Base-by-base conservation (phyloP, 73 alveolate species). In the Paramecium primaurelia region DNA sequence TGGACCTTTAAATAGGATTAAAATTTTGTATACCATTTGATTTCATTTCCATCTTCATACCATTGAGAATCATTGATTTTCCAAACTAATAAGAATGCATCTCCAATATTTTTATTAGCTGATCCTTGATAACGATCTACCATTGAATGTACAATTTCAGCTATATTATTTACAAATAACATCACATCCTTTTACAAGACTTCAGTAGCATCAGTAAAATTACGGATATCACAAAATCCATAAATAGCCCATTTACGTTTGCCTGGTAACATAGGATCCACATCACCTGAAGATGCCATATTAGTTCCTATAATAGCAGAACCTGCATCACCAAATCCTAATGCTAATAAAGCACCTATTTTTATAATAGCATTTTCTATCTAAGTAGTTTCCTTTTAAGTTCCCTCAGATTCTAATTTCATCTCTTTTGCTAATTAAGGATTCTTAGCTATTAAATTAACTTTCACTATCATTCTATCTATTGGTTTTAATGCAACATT, bases 41-140 rank as follows among this genome's bases (percentile, higher is more conserved):
- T 86, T 25, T 18, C 59, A 59, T 80, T 93, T 20, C 77, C 87
- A 7, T 54, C 92, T 11, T 59, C 89, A 59, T 77, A 49, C 93
- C 93, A 96, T 90, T 86, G 92, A 95, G 88, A 93, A 34, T 97
- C 97, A 32, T 95, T 97, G 77, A 96, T 97, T 92, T 98, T 97
- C 99, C 99, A 99, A 45, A 98, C 99, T 47, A 98, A 92, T 59
- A 99, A 95, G 95, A 99, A 99, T 26, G 99, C 99, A 95, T 99
- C 99, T 40, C 99, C 99, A 34, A 98, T 98, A 87, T 98, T 98
- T 93, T 99, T 99, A 95, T 99, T 99, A 3, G 99, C 99, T 12
- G 99, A 97, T 54, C 99, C 99, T 12, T 96, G 94, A 93, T 92
- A 98, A 80, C 97, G 96, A 75, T 97, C 98, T 14, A 97, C 99